phyloP scores from a whole-genome alignment of 305 asterid species.

The Lippia alba region DNA sequence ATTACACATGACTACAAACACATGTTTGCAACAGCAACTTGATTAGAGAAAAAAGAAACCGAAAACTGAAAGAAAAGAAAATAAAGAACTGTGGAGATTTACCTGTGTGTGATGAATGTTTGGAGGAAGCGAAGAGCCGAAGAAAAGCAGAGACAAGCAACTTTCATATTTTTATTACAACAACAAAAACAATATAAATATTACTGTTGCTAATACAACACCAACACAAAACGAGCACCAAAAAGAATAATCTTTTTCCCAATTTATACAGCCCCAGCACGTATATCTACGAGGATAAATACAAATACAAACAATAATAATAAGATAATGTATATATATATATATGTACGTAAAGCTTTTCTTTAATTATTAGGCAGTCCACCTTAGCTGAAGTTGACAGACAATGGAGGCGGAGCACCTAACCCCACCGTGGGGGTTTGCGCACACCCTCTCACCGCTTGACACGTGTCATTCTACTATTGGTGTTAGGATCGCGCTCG shows the following conservation, averaged over 20 bases:
- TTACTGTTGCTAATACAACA: constrained; percentile 16
- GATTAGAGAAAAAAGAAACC: constrained; percentile 18
- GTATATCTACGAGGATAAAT: constrained; percentile 16
- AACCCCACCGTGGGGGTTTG: constrained; percentile 38
- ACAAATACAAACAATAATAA: constrained; percentile 23
- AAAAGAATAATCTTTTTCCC: constrained; percentile 29
- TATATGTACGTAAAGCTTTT: constrained; percentile 38
- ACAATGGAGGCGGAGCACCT: constrained; percentile 37
- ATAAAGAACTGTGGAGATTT: constrained; percentile 30
- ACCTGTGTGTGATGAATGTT: constrained; percentile 42
- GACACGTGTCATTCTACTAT: constrained; percentile 37
- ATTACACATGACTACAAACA: constrained; percentile 22
- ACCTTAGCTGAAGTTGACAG: constrained; percentile 50
- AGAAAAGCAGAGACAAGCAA: constrained; percentile 45
- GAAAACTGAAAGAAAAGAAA: constrained; percentile 13
- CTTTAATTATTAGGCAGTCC: constrained; percentile 40
- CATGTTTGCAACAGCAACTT: constrained; percentile 27
- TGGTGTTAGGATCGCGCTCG: constrained; percentile 20
- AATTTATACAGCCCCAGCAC: constrained; percentile 21
- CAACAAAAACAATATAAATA: constrained; percentile 4
- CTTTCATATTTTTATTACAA: constrained; percentile 43
- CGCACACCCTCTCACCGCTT: constrained; percentile 17
- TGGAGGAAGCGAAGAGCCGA: constrained; percentile 53
- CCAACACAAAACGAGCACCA: constrained; percentile 28
- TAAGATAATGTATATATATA: not conserved